A percentile compares a stretch with the other conserved stretches of the same genome.
These are phyloP conservation scores for Dovyalis caffra DNA, from an alignment of 345 rosid genomes.

Conservation along the genomic window DNA sequence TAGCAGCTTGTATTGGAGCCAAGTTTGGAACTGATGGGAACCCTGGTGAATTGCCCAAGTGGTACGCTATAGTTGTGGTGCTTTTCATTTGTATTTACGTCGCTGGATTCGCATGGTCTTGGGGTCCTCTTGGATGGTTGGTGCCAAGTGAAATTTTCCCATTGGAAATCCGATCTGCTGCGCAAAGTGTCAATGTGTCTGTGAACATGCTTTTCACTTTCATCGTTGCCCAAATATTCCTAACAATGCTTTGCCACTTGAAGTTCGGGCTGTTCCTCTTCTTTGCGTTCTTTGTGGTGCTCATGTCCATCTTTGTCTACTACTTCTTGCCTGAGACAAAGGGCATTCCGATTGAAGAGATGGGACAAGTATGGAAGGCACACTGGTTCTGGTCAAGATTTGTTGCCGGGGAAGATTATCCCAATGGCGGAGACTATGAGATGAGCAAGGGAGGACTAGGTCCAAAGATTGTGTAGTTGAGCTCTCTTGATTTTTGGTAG, in stretches of 20 bases:
- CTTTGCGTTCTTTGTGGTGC: constrained; percentile 58
- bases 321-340: constrained; percentile 70
- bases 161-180: constrained; percentile 80
- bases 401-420: constrained; percentile 31
- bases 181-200: constrained; percentile 82
- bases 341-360: constrained; percentile 71
- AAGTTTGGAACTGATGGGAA: constrained; percentile 67
- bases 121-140: constrained; percentile 96
- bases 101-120: constrained; percentile 88
- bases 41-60: constrained; percentile 65
- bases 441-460: constrained; percentile 44
- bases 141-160: constrained; percentile 96
- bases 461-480: constrained; percentile 28
- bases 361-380: constrained; percentile 54
- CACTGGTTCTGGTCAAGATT: constrained; percentile 71
- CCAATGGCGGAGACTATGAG: constrained; percentile 37
- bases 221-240: constrained; percentile 65
- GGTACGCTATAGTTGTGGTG: constrained; percentile 85
- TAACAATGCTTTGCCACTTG: constrained; percentile 75
- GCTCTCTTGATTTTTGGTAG: constrained; percentile 6
- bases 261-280: constrained; percentile 71
- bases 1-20: constrained; percentile 76
- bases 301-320: constrained; percentile 56
- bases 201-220: constrained; percentile 94
- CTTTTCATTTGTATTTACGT: constrained; percentile 82